phyloP scores from a whole-genome alignment of 2,329 filamentous ascomycete genomes.

The Fusarium sambucinum region DNA sequence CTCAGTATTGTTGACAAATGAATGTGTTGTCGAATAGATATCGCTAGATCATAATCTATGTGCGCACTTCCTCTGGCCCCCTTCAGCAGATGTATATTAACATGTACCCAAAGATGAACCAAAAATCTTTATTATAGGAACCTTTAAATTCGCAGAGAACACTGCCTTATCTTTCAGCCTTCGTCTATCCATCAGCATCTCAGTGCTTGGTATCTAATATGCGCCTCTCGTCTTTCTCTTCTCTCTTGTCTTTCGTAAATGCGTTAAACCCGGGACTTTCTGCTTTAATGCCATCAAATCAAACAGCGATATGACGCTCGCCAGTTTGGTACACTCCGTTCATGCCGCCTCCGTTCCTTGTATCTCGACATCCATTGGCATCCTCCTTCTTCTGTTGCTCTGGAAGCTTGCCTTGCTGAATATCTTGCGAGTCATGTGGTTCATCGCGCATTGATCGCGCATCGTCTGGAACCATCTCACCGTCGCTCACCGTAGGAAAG shows the following conservation, averaged over 20 bases:
- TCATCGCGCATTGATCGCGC: slow-evolving; percentile 53
- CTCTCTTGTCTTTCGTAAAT: slow-evolving; percentile 15
- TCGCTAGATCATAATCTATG: slow-evolving; percentile 9
- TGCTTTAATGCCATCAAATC: slow-evolving; percentile 5
- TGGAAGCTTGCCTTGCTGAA: slow-evolving; percentile 30
- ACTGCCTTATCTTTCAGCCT: neutral
- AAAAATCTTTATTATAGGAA: slow-evolving; percentile 1
- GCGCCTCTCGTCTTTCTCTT: slow-evolving; percentile 13
- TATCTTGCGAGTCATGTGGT: slow-evolving; percentile 47
- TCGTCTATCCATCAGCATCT: slow-evolving; percentile 28
- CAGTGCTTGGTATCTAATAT: slow-evolving; percentile 37
- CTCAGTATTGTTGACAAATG: neutral
- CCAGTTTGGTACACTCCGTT: slow-evolving; percentile 16
- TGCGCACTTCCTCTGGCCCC: slow-evolving; percentile 2
- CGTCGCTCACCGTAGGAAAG: slow-evolving; percentile 71
- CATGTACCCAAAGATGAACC: neutral
- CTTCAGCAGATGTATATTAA: neutral
- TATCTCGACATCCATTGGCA: slow-evolving; percentile 20
- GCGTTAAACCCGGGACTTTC: neutral
- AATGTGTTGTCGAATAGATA: neutral
- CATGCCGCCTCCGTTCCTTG: slow-evolving; percentile 16
- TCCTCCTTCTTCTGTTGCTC: slow-evolving; percentile 28
- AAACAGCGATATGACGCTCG: slow-evolving; percentile 25
- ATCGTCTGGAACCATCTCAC: slow-evolving; percentile 66
- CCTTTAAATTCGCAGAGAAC: slow-evolving; percentile 4